phyloP scores from a whole-genome alignment of 331 rosid genomes.

The Pyracantha coccinea region DNA sequence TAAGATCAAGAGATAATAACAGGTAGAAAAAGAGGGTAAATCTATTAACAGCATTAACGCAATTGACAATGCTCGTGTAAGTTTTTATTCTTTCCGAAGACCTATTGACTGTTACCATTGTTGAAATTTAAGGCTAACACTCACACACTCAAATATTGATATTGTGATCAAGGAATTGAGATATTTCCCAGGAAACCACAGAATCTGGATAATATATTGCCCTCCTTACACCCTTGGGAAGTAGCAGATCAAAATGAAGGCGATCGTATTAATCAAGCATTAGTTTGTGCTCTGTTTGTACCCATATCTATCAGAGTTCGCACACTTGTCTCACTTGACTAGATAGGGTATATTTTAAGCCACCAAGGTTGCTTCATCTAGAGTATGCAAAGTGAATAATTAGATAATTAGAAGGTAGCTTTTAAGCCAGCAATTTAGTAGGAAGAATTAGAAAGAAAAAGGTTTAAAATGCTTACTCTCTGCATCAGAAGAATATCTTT shows the following conservation, averaged over 20 bases:
- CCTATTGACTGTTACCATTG: neutral
- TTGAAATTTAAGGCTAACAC: neutral
- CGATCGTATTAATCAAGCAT: neutral
- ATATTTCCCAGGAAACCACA: neutral
- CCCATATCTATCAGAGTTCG: neutral
- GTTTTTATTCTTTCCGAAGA: neutral
- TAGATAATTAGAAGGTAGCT: neutral
- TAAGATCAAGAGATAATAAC: neutral
- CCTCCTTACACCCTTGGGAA: neutral
- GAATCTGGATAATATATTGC: neutral
- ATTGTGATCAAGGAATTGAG: neutral
- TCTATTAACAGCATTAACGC: neutral
- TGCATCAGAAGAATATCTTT: conserved; percentile 60
- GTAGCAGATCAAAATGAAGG: neutral
- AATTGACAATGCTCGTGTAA: no score
- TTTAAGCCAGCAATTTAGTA: neutral
- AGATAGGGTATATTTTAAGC: neutral
- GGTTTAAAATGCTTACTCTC: conserved; percentile 17
- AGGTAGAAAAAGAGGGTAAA: neutral
- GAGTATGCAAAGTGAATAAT: neutral
- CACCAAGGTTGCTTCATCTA: neutral
- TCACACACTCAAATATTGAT: neutral
- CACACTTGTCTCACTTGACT: neutral
- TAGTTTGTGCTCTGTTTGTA: neutral
- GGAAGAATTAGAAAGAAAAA: neutral